A percentile compares a stretch with the other conserved stretches of the same genome.
phyloP scores from a whole-genome alignment of 2,329 filamentous ascomycete species.

The Penicillium aurantiogriseum region DNA sequence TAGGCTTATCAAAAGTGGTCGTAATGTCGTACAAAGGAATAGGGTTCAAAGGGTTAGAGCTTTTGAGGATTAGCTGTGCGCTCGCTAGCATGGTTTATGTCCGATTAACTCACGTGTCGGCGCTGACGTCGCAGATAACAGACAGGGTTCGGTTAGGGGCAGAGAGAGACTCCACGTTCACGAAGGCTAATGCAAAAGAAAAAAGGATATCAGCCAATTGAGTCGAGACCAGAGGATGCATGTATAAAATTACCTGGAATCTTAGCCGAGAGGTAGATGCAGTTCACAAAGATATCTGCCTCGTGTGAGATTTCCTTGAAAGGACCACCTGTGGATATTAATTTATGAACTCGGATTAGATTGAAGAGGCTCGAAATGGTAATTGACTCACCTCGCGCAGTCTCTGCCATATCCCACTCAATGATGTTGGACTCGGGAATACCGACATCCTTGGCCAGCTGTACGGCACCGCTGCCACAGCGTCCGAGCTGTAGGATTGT shows the following conservation, averaged over 20 bases:
- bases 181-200: conserved; percentile 54
- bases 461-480: conserved; percentile 80
- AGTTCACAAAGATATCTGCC: conserved; percentile 76
- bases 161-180: conserved; percentile 68
- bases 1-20: conserved; percentile 87
- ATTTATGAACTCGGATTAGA: neutral
- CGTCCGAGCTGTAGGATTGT: conserved; percentile 47
- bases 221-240: neutral
- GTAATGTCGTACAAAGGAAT: conserved; percentile 77
- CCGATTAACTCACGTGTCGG: conserved; percentile 48
- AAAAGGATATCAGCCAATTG: neutral
- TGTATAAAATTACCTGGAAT: conserved; percentile 56
- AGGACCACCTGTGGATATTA: conserved; percentile 56
- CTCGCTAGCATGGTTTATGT: neutral
- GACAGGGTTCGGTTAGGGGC: conserved; percentile 68
- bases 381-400: conserved; percentile 53
- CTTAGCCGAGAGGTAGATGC: conserved; percentile 78
- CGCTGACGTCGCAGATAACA: conserved; percentile 73
- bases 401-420: conserved; percentile 79
- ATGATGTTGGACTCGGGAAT: conserved; percentile 67
- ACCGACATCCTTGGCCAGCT: conserved; percentile 73
- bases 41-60: conserved; percentile 50
- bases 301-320: conserved; percentile 72
- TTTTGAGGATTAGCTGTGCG: conserved; percentile 20
- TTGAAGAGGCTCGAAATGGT: neutral